These are phyloP conservation scores for Naganishia onofrii DNA, from an alignment of 768 basidiomycete genomes.

Conservation along the genomic window DNA sequence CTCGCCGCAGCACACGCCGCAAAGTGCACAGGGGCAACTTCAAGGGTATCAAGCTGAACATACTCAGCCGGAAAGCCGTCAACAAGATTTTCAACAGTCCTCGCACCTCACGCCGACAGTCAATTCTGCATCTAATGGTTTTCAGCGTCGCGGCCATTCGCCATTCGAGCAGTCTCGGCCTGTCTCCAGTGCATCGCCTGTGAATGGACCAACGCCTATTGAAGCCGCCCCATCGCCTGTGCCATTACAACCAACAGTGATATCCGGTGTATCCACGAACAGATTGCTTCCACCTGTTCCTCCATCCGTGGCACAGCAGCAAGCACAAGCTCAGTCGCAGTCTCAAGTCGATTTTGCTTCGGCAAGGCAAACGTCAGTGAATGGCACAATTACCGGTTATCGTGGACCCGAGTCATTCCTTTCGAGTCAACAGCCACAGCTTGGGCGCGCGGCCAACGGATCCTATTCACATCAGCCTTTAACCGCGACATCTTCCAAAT, in stretches of 20 bases:
- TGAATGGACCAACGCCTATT: neutral
- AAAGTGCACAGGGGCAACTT: conserved; percentile 3
- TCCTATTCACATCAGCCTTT: conserved; percentile 21
- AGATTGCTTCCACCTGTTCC: conserved; percentile 13
- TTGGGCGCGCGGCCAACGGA: neutral
- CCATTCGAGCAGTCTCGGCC: neutral
- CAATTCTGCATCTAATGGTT: neutral
- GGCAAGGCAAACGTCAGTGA: neutral
- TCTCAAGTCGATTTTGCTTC: conserved; percentile 1
- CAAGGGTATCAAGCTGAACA: conserved; percentile 22
- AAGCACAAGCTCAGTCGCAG: conserved; percentile 9
- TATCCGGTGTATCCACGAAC: neutral
- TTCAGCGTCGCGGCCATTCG: neutral
- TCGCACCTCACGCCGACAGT: neutral
- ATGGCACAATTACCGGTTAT: conserved; percentile 5
- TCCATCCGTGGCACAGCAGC: conserved; percentile 14
- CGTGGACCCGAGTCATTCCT: conserved; percentile 8
- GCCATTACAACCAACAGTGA: neutral
- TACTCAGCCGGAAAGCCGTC: neutral
- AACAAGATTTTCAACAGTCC: neutral
- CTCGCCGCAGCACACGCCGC: neutral
- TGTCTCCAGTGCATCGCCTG: neutral
- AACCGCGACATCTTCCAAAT: conserved; percentile 11
- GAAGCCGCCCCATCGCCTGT: neutral
- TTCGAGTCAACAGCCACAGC: neutral